Base-by-base conservation (phyloP, 352 stramenopile species). In the Peronospora tabacina region DNA sequence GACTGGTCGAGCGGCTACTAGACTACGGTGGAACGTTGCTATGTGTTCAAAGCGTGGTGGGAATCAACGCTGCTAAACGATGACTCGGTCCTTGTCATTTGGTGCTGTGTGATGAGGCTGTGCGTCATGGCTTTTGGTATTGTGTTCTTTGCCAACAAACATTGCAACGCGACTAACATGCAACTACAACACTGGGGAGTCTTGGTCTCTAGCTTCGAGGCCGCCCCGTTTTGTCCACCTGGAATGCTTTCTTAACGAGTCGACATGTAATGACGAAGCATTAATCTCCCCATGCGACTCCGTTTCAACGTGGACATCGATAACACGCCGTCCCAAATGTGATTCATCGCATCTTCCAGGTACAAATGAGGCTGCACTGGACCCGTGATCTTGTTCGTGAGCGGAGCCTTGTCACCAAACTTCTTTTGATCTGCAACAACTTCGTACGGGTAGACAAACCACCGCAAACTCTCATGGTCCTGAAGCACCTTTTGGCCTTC, bases 1-100 rank as follows among this genome's bases (percentile, higher is more conserved):
- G 56, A 84, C 55, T 84, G 72, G 72, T 59, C 49, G 6, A 49
- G 44, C 8, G 72, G 72, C 15, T 84, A 84, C 63, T 84, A 63
- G 26, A 30, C 38, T 30, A 15, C 11, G 3, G 7, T 12, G 11
- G 7, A 32, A 12, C 12, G 7, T 32, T 4, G 28, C 28, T 32
- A 12, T 30, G 26, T 10, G 8, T 10, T 1, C 2, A 30, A 30
- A 30, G 26, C 5, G 8, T 11, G 9, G 1, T 10, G 26, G 26
- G 2, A 10, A 7, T 7, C 26, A 30, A 11, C 26, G 9, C 3
- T 30, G 5, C 5, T 7, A 7, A 7, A 7, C 1, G 1, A 10
- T 30, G 5, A 7, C 1, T 30, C 26, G 9, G 26, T 10, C 8
- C 9, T 30, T 30, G 26, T 30, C 9, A 30, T 7, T 30, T 1